Base-by-base conservation (phyloP, 208 protist genomes). In the Porcisia hertigi region DNA sequence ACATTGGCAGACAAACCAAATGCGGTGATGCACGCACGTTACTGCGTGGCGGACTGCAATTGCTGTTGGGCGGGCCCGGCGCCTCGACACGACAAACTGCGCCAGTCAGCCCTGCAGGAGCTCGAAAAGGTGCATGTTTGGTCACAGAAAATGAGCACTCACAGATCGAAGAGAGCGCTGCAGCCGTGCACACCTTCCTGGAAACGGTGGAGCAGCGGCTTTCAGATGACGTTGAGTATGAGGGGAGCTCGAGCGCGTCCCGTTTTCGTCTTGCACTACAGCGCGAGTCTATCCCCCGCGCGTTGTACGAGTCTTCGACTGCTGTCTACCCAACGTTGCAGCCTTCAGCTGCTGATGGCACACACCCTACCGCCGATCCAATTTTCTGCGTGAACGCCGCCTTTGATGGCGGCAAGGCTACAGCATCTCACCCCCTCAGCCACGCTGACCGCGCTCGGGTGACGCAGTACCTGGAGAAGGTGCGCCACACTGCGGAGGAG, bases 171-270 rank as follows among this genome's bases (percentile, higher is more conserved):
- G 66, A 71, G 47, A n/a, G 11, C 4, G n/a, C 45, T 23, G 43
- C 47, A 20, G 47, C n/a, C 3, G 59, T 75, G 69, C 64, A 78
- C 2, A 47, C 62, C 1, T 92, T 87, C 76, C 73, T 92, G 18
- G 18, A 49, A 12, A 14, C 64, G 5, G 60, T 82, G 67, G 73
- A 82, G 66, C 57, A 47, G 39, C 77, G 71, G 14, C 66, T 55
- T 59, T 8, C 30, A 23, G 36, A 41, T 43, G 45, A 69, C 2
- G 18, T 47, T 2, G 4, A 6, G 7, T 45, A 9, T 3, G 34
- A 71, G 4, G 18, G 52, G 14, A 14, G 58, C 45, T 55, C 43
- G 7, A 52, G 54, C n/a, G 53, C 45, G 3, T 41, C 54, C 20
- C 75, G 63, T 3, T 25, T 77, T 34, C 54, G 59, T 18, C 20